Evolutionary conservation across 345 rosid genomes (phyloP).

Genomic region (Syzygium oleosum): DNA sequence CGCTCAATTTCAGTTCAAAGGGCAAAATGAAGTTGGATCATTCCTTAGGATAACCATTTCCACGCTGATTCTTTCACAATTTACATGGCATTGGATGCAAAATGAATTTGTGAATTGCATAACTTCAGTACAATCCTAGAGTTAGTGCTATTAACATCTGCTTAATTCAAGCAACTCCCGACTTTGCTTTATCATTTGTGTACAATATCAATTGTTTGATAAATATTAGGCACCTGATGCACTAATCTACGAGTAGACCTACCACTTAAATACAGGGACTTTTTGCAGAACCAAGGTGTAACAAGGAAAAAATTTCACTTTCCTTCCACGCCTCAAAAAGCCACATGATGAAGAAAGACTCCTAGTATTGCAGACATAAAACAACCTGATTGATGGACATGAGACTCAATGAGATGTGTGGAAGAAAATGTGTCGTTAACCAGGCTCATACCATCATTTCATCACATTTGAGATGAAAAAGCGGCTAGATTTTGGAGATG

Average conservation of each 20-base stretch:
- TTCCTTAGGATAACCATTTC: background rate
- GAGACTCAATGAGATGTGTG: background rate
- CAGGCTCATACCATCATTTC: background rate
- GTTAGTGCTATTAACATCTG: no score
- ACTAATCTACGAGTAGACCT: background rate
- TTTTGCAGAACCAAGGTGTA: background rate
- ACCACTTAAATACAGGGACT: background rate
- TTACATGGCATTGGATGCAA: no score
- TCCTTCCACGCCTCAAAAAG: background rate
- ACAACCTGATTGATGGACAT: background rate
- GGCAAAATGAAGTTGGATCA: background rate
- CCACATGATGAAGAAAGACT: background rate
- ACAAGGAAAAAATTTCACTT: background rate
- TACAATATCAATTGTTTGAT: background rate
- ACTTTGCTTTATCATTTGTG: background rate
- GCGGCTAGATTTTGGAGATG: background rate
- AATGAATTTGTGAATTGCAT: no score
- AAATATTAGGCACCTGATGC: background rate
- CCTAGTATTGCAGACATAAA: background rate
- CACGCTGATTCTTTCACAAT: background rate
- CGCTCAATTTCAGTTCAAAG: background rate
- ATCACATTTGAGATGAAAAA: background rate
- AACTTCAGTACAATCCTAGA: no score
- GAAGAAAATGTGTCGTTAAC: background rate
- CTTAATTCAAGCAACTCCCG: no score